Evolutionary conservation across 23 red algal species (phyloP).

Genomic region (Chondrus crispus): DNA sequence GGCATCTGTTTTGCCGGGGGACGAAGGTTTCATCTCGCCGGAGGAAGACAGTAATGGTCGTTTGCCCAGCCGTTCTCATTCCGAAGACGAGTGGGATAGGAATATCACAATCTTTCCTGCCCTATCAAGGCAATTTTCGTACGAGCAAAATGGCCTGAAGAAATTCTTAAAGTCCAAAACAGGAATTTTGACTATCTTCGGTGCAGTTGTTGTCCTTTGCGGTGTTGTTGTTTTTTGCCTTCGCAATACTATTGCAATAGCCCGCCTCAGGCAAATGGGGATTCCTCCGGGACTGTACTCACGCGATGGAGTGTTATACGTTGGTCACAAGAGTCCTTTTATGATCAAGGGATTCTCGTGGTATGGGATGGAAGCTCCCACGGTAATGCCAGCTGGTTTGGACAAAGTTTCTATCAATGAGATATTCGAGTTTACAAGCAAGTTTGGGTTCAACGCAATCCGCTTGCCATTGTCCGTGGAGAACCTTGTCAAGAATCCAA

Average conservation of each 20-base stretch:
- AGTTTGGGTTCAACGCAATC: slow-evolving; percentile 50
- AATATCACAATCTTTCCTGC: too few relatives aligned
- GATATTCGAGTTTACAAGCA: not conserved
- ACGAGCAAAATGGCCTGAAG: too few relatives aligned
- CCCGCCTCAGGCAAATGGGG: not conserved
- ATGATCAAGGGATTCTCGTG: slow-evolving; percentile 61
- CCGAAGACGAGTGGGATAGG: too few relatives aligned
- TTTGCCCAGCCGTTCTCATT: too few relatives aligned
- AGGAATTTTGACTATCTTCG: not conserved
- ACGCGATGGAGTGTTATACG: slow-evolving; percentile 31
- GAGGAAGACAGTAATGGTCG: too few relatives aligned
- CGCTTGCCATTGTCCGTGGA: slow-evolving; percentile 67
- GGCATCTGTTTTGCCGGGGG: too few relatives aligned
- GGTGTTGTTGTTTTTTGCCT: not conserved
- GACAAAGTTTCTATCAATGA: not conserved
- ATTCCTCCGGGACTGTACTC: slow-evolving; percentile 53
- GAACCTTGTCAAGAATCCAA: slow-evolving; percentile 36
- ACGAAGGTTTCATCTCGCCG: too few relatives aligned
- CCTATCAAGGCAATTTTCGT: too few relatives aligned
- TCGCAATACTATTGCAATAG: slow-evolving; percentile 4
- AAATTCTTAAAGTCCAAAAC: not conserved
- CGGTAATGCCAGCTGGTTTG: slow-evolving; percentile 16
- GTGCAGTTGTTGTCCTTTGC: not conserved
- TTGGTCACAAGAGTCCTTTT: slow-evolving; percentile 43
- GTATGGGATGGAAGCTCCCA: slow-evolving; percentile 43